phyloP scores from a whole-genome alignment of 2,329 filamentous ascomycete species.

The Fusarium buharicum region DNA sequence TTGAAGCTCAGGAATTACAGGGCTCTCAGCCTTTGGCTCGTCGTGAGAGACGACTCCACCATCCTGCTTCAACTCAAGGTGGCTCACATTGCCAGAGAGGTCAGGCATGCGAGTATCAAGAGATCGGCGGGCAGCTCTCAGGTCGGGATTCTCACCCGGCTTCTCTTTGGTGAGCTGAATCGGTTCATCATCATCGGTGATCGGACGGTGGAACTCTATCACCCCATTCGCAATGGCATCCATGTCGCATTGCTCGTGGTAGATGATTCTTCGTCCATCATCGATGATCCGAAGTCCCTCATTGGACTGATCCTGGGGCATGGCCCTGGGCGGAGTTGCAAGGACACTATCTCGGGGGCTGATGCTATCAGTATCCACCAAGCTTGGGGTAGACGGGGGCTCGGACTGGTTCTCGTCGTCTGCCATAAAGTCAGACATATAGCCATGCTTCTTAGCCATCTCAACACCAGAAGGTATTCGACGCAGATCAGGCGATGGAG shows the following conservation, averaged over 20 bases:
- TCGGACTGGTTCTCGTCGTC: constrained; percentile 47
- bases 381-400: constrained; percentile 45
- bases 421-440: constrained; percentile 45
- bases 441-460: constrained; percentile 44
- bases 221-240: constrained; percentile 41
- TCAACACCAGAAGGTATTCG: constrained; percentile 45
- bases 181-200: constrained; percentile 38
- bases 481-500: constrained; percentile 32
- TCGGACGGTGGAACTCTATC: constrained; percentile 39
- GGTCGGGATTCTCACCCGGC: constrained; percentile 15
- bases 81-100: constrained; percentile 27
- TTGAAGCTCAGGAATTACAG: constrained; percentile 3
- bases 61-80: neutral
- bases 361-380: constrained; percentile 48
- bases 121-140: constrained; percentile 20
- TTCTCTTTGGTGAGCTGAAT: constrained; percentile 39
- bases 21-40: constrained; percentile 6
- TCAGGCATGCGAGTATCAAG: constrained; percentile 37
- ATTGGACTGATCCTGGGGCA: constrained; percentile 42
- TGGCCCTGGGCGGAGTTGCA: constrained; percentile 41
- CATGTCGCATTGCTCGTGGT: constrained; percentile 42
- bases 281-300: constrained; percentile 45
- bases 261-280: constrained; percentile 45
- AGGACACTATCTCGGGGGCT: constrained; percentile 45
- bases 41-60: neutral